Percentiles rank a stretch among this genome's conserved stretches.
phyloP scores from a whole-genome alignment of 805 yeast genomes.

The Saturnispora sanitii region DNA sequence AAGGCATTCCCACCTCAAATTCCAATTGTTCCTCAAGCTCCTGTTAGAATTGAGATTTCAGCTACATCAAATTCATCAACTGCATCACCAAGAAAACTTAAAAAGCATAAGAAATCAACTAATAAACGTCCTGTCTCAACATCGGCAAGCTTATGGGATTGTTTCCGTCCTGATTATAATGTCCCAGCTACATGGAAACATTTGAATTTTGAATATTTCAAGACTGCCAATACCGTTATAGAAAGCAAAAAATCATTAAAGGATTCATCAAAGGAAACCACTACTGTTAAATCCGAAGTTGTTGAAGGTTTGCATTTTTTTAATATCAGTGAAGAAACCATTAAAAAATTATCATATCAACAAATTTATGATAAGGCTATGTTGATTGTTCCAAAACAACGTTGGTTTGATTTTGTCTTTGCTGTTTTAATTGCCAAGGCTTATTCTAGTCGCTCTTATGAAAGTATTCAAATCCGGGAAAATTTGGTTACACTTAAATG shows the following conservation, averaged over 20 bases:
- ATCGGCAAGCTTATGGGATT: constrained; percentile 22
- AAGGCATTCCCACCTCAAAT: constrained; percentile 31
- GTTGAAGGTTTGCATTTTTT: constrained; percentile 45
- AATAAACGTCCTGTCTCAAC: constrained; percentile 6
- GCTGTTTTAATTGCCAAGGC: constrained; percentile 62
- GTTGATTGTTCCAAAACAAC: constrained; percentile 48
- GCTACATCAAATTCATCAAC: constrained; percentile 19
- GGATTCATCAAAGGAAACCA: background rate
- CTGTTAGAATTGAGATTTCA: constrained; percentile 13
- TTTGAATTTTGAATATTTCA: constrained; percentile 45
- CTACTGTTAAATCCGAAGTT: constrained; percentile 10
- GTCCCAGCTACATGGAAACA: constrained; percentile 49
- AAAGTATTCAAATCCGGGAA: constrained; percentile 45
- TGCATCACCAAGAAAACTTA: constrained; percentile 4
- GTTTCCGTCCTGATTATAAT: constrained; percentile 24
- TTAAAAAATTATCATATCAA: constrained; percentile 44
- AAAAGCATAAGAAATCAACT: constrained; percentile 10
- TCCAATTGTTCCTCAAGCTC: constrained; percentile 24
- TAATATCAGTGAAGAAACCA: constrained; percentile 42
- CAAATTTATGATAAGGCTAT: constrained; percentile 57
- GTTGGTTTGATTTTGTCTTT: constrained; percentile 53
- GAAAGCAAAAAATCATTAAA: constrained; percentile 7
- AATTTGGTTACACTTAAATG: constrained; percentile 56
- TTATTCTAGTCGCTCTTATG: constrained; percentile 45
- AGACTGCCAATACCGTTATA: constrained; percentile 17